These are phyloP conservation scores for Rhizopogon sp. DNA, from an alignment of 768 basidiomycete genomes.

Conservation along the genomic window DNA sequence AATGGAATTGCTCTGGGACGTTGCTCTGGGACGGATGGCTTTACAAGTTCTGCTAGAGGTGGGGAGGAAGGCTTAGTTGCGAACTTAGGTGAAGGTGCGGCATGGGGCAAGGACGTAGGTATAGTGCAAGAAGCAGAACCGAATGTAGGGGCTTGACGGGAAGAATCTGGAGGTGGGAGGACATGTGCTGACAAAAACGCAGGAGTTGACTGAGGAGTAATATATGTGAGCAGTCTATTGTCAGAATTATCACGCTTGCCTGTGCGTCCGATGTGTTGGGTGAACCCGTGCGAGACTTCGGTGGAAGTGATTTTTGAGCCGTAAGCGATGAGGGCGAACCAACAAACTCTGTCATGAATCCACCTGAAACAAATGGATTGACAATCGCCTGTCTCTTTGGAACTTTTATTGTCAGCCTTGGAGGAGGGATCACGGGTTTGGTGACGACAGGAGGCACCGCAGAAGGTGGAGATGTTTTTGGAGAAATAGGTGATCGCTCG, in stretches of 20 bases:
- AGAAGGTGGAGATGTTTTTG: neutral
- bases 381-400: conserved; percentile 17
- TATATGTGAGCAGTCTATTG: neutral
- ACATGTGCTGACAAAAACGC: neutral
- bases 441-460: conserved; percentile 5
- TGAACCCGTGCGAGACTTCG: conserved; percentile 7
- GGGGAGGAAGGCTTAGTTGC: conserved; percentile 9
- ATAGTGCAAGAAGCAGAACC: conserved; percentile 1
- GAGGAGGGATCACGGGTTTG: conserved; percentile 2
- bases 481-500: conserved; percentile 4
- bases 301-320: conserved; percentile 8
- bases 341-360: conserved; percentile 42
- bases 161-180: neutral
- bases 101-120: neutral
- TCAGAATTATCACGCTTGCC: neutral
- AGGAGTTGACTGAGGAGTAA: neutral
- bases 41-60: conserved; percentile 4
- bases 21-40: conserved; percentile 10
- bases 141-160: conserved; percentile 17
- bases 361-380: conserved; percentile 49
- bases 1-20: neutral
- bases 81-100: neutral
- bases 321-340: conserved; percentile 19
- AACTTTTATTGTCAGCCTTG: neutral
- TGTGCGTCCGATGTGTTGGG: conserved; percentile 1